Base-by-base conservation (phyloP, 1,139 yeast genomes). In the Suhomyces coccinellae region DNA sequence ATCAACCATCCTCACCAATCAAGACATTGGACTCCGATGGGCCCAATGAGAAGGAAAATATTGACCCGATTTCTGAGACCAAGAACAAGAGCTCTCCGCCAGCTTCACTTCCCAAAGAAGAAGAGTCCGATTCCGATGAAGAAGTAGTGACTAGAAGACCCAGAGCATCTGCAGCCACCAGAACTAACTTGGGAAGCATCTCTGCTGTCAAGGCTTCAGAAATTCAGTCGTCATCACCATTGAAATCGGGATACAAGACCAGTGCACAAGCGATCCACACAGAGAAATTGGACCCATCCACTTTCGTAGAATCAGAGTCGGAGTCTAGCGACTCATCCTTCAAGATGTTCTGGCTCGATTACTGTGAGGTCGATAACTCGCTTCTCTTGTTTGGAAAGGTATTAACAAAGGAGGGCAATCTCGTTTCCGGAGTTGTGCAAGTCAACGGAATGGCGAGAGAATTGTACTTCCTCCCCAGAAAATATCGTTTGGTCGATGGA, bases 271-370 rank as follows among this genome's bases (percentile, higher is more conserved):
- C 60, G 6, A 58, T 59, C 15, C 62, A 63, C 48, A 67, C 75
- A 1, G 73, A 79, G 38, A 82, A 80, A 53, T 53, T 80, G 35
- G 76, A 74, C 10, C 75, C 74, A 51, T 48, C 63, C 0, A 73
- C 70, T 8, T 68, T 77, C 38, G 65, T 81, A 17, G 61, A 69
- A 15, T 68, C 67, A 1, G 73, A 75, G 2, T 48, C 40, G 8
- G 48, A 46, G 9, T 53, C 56, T 14, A 77, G 73, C 40, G 24
- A 20, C 24, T 20, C 24, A 9, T 61, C 76, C 3, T 75, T 90
- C 59, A 79, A 80, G 56, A 83, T 93, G 83, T 93, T 79, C 61
- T 95, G 98, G 98, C 69, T 87, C 33, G 99, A 95, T 62, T 90
- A 83, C 62, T 77, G 87, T 36, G 98, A 93, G 60, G 79, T 85